Conservation (phyloP, 164 flowering plant genomes). For the Magnolia kwangsiensis region DNA sequence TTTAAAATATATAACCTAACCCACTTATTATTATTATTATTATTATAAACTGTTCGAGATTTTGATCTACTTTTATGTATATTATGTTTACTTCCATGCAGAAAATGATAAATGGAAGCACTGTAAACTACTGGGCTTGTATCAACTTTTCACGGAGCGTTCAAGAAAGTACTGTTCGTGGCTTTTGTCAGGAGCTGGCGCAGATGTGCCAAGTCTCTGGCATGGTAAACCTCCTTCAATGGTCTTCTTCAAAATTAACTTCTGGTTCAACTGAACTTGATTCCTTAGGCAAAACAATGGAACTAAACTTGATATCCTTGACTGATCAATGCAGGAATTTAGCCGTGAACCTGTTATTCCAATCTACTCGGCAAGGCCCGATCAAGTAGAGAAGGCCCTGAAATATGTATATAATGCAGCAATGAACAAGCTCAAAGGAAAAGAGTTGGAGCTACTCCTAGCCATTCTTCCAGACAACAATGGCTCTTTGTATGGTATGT, state of each 20-base stretch:
- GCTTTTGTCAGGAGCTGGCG: slow-evolving; percentile 54
- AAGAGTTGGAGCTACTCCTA: slow-evolving; percentile 45
- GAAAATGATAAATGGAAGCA: slow-evolving; percentile 70
- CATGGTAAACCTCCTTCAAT: slow-evolving; percentile 39
- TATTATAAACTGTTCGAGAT: not conserved
- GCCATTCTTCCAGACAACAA: slow-evolving; percentile 52
- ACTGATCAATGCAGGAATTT: slow-evolving; percentile 35
- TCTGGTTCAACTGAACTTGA: not conserved
- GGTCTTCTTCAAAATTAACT: not conserved
- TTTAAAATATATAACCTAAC: not conserved
- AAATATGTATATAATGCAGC: slow-evolving; percentile 34
- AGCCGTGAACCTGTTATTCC: slow-evolving; percentile 55
- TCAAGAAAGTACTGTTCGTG: slow-evolving; percentile 48
- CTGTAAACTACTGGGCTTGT: slow-evolving; percentile 57
- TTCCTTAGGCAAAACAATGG: not conserved
- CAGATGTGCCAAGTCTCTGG: slow-evolving; percentile 64
- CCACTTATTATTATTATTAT: not conserved
- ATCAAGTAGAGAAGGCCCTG: slow-evolving; percentile 55
- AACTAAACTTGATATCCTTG: not conserved
- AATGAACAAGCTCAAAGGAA: slow-evolving; percentile 39
- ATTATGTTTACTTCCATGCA: slow-evolving; percentile 10
- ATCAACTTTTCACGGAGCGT: slow-evolving; percentile 57
- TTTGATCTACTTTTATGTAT: not conserved
- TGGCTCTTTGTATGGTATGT: slow-evolving; percentile 53
- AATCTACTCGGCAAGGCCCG: slow-evolving; percentile 37